phyloP scores from a whole-genome alignment of 805 yeast species.

The Diddensiella transvaalensis region DNA sequence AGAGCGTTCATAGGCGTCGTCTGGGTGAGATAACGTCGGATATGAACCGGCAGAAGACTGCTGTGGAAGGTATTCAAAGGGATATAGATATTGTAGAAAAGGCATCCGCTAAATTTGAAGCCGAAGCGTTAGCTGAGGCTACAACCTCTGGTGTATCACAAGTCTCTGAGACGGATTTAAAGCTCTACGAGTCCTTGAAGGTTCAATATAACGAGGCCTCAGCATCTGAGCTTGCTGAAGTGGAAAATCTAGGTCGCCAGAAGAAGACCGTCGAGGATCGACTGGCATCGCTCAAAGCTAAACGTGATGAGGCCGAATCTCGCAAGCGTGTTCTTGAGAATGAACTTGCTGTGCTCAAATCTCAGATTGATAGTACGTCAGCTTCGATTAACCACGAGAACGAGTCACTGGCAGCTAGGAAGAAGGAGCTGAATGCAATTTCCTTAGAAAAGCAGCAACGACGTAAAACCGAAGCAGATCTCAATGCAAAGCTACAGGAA shows the following conservation, averaged over 20 bases:
- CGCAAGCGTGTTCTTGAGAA: conserved; percentile 20
- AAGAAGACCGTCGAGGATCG: conserved; percentile 25
- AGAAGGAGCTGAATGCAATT: conserved; percentile 21
- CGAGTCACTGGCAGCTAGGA: conserved; percentile 25
- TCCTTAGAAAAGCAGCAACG: conserved; percentile 27
- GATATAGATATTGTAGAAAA: conserved; percentile 47
- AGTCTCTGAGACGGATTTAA: conserved; percentile 49
- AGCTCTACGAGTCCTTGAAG: conserved; percentile 57
- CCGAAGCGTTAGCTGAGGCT: conserved; percentile 32
- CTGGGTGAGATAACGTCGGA: conserved; percentile 51
- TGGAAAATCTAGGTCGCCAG: conserved; percentile 25
- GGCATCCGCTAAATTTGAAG: conserved; percentile 40
- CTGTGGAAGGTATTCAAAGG: conserved; percentile 40
- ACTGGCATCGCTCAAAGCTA: conserved; percentile 18
- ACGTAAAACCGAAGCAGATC: conserved; percentile 47
- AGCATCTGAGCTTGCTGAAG: conserved; percentile 22
- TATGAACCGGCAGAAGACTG: conserved; percentile 46
- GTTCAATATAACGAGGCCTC: conserved; percentile 40
- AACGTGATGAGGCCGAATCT: conserved; percentile 17
- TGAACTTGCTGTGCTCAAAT: conserved; percentile 38
- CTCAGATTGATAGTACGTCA: conserved; percentile 37
- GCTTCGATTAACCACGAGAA: conserved; percentile 24
- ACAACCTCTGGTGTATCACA: conserved; percentile 32
- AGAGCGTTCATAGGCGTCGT: conserved; percentile 42
- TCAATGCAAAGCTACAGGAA: conserved; percentile 62